Conservation (phyloP, 495 filamentous ascomycete species). For the Tuber aestivum region DNA sequence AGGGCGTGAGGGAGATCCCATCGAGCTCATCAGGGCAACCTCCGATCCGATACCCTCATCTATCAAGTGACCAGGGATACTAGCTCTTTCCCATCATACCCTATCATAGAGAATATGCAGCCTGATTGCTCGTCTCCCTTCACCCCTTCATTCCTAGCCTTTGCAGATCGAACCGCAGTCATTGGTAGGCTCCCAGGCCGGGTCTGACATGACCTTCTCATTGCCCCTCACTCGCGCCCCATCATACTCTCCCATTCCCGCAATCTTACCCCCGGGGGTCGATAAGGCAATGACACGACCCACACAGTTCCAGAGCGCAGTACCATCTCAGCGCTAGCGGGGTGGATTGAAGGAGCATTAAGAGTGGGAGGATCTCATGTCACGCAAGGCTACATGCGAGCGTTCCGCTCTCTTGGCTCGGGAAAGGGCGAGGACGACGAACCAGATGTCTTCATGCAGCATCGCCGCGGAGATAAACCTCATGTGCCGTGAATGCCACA, state of each 20-base stretch:
- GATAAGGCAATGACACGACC: not conserved
- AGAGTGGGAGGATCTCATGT: not conserved
- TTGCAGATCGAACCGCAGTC: not conserved
- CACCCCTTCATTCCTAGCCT: not conserved
- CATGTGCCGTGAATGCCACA: not conserved
- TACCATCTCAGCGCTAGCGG: not conserved
- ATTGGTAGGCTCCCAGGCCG: not conserved
- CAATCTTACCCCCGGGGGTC: not conserved
- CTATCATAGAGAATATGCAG: not conserved
- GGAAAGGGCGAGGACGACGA: not conserved
- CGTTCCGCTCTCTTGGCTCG: not conserved
- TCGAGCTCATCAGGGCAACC: not conserved
- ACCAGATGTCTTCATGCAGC: not conserved
- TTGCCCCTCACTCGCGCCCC: not conserved
- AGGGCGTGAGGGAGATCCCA: not conserved
- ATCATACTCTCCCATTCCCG: not conserved
- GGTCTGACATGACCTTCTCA: not conserved
- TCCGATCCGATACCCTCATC: not conserved
- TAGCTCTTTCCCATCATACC: not conserved
- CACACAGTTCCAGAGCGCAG: not conserved
- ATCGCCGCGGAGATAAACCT: not conserved
- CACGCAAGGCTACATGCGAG: not conserved
- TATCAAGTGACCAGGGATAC: not conserved
- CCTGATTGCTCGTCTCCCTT: not conserved
- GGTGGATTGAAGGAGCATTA: not conserved